A percentile compares a stretch with the other conserved stretches of the same genome.
Evolutionary conservation across 257 asterid genomes (phyloP).

Genomic region (Rehmannia glutinosa): DNA sequence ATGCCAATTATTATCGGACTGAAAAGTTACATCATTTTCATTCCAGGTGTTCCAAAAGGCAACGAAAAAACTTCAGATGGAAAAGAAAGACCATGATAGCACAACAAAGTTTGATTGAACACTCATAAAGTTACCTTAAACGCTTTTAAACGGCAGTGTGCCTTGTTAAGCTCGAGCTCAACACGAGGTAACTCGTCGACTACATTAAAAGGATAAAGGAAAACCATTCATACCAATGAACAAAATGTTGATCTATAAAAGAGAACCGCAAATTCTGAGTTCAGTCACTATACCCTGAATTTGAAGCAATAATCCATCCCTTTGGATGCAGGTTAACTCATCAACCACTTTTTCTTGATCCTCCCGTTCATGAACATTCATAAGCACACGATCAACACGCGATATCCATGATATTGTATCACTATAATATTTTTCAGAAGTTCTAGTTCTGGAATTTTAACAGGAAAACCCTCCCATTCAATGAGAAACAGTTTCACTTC

Average conservation of each 20-base stretch:
- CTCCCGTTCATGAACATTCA: slow-evolving; percentile 47
- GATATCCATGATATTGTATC: slow-evolving; percentile 76
- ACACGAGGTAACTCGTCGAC: slow-evolving; percentile 71
- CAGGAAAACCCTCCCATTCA: slow-evolving; percentile 63
- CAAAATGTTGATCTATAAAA: slow-evolving; percentile 8
- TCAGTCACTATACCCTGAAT: slow-evolving; percentile 50
- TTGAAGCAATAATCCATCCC: slow-evolving; percentile 61
- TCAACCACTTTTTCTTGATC: slow-evolving; percentile 69
- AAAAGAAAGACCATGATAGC: slow-evolving; percentile 5
- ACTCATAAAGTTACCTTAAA: slow-evolving; percentile 47
- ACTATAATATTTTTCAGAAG: slow-evolving; percentile 53
- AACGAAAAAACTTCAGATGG: not conserved
- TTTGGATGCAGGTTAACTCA: slow-evolving; percentile 61
- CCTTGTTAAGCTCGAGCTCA: slow-evolving; percentile 73
- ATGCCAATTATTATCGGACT: not conserved
- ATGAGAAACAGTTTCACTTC: slow-evolving; percentile 49
- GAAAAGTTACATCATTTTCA: slow-evolving; percentile 3
- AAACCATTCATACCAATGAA: slow-evolving; percentile 1
- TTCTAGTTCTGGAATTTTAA: slow-evolving; percentile 70
- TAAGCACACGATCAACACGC: slow-evolving; percentile 50
- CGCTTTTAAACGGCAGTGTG: slow-evolving; percentile 76
- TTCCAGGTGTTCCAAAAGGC: slow-evolving; percentile 6
- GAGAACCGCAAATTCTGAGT: not conserved
- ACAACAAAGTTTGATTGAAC: slow-evolving; percentile 6
- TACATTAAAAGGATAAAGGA: slow-evolving; percentile 25